Conservation (phyloP, 2,329 filamentous ascomycete genomes). For the Trichoderma sp. region DNA sequence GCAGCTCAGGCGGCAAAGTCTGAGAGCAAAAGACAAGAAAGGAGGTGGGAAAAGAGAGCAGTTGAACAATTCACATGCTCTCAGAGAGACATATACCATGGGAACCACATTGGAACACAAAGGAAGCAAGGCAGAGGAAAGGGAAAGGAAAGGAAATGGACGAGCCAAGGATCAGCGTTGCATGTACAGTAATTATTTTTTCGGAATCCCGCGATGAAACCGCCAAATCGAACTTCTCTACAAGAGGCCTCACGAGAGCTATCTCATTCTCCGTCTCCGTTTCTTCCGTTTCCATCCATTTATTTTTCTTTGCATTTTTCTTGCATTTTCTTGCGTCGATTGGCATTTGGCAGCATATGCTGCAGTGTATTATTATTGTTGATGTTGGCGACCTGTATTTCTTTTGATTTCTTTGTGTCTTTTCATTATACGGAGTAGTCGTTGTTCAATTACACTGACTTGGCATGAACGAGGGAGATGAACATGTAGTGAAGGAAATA, state of each 20-base stretch:
- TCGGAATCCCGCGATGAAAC: not conserved
- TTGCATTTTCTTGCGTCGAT: not conserved
- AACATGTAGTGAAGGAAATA: not conserved
- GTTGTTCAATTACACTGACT: not conserved
- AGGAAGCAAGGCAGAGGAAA: not conserved
- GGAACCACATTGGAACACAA: not conserved
- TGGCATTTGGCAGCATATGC: not conserved
- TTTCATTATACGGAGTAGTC: not conserved
- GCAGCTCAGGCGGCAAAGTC: slow-evolving; percentile 28
- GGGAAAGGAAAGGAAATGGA: not conserved
- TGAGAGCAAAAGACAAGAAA: not conserved
- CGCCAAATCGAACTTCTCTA: slow-evolving; percentile 5
- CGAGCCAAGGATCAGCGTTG: not conserved
- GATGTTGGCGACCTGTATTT: not conserved
- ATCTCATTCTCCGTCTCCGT: not conserved
- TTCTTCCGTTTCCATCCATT: not conserved
- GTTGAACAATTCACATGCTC: not conserved
- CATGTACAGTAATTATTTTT: not conserved
- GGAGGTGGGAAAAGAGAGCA: not conserved
- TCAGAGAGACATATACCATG: not conserved
- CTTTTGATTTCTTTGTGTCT: not conserved
- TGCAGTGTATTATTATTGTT: not conserved
- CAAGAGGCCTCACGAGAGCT: not conserved
- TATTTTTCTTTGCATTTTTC: not conserved
- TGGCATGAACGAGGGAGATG: not conserved